Base-by-base conservation (phyloP, 148 eudicot species). In the Vaccinium corymbosum region DNA sequence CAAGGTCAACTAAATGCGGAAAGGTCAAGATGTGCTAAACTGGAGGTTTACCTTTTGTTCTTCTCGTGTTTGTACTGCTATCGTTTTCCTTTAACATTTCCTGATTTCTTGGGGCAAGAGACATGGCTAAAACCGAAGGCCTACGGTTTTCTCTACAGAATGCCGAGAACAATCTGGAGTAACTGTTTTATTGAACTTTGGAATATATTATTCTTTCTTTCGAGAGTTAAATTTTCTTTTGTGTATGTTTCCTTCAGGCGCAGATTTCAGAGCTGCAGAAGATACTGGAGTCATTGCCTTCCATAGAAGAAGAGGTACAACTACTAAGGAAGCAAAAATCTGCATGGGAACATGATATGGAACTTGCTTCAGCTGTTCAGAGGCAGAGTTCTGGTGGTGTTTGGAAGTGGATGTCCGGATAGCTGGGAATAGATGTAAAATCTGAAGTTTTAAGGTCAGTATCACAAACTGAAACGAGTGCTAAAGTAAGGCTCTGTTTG, bases 21-120 rank as follows among this genome's bases (percentile, higher is more conserved):
- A 89, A 89, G 98, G 88, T 97, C 98, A 85, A 93, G 98, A 95
- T 97, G 99, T 84, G 92, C 90, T 85, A 92, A 91, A 81, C 86
- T 97, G 83, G 99, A 95, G 99, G 99, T 97, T 84, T 84, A 83
- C 48, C 16, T 29, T 83, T 25, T 81, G 70, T 52, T 42, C 50
- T 74, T 52, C 29, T n/a, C 74, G 27, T 52, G 52, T 53, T 50
- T 55, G 19, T 74, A n/a, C 32, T 19, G 70, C 7, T 27, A 22
- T 38, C n/a, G 4, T 9, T 55, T 72, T 68, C 19, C 29, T 72
- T 35, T 51, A 4, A 49, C 3, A 15, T 12, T 29, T 42, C 32
- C 81, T 59, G 29, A 16, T 85, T 62, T 80, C 17, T 79, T 12
- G 9, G 17, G 42, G 68, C 29, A 5, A 42, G 27, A 50, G 19